phyloP scores from a whole-genome alignment of 495 filamentous ascomycete genomes.

The Penicillium turbatum region DNA sequence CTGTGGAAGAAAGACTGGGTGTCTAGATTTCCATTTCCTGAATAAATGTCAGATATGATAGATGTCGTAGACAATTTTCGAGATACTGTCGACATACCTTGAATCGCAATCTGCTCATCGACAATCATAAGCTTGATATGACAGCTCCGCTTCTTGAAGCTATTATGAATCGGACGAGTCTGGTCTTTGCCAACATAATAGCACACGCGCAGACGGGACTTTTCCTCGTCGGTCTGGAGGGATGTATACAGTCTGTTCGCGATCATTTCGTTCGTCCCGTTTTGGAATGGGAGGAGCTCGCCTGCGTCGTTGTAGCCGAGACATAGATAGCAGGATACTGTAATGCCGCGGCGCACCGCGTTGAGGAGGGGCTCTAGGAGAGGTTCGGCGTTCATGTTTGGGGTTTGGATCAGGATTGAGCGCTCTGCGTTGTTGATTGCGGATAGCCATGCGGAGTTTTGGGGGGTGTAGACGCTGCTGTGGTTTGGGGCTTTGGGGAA shows the following conservation, averaged over 20 bases:
- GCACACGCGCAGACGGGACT: conserved; percentile 49
- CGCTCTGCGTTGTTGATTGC: conserved; percentile 58
- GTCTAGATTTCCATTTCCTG: conserved; percentile 72
- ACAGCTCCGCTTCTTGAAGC: conserved; percentile 59
- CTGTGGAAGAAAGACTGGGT: conserved; percentile 77
- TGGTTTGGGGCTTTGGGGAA: conserved; percentile 49
- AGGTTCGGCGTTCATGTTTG: conserved; percentile 68
- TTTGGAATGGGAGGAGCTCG: conserved; percentile 69
- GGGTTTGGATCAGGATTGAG: conserved; percentile 68
- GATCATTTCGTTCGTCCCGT: conserved; percentile 70
- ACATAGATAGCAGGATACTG: conserved; percentile 65
- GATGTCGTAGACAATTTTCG: background rate
- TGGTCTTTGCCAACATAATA: conserved; percentile 76
- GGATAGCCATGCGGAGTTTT: conserved; percentile 69
- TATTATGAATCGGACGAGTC: conserved; percentile 56
- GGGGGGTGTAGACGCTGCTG: conserved; percentile 55
- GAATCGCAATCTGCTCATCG: conserved; percentile 62
- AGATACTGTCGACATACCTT: conserved; percentile 26
- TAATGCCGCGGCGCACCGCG: conserved; percentile 61
- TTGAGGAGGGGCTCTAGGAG: conserved; percentile 57
- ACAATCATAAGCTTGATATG: conserved; percentile 75
- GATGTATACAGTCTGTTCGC: conserved; percentile 52
- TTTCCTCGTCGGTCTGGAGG: conserved; percentile 42
- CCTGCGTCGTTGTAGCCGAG: conserved; percentile 77
- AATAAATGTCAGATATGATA: no score